Conservation (phyloP, 1,284 basidiomycete genomes). For the Takashimella tepidaria region DNA sequence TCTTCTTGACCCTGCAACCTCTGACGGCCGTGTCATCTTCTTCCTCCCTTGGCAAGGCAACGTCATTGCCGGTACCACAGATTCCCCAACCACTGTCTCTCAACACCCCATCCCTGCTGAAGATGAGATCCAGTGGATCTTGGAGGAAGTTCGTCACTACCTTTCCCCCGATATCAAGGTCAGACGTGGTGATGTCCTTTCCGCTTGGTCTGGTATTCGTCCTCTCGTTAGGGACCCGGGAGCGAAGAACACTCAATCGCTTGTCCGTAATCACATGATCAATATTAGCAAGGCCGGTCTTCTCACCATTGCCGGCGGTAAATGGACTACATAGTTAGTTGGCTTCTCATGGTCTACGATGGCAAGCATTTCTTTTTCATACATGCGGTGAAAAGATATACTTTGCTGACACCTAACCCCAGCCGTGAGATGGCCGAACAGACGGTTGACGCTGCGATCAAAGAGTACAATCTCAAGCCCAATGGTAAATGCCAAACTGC, state of each 20-base stretch:
- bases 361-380: neutral
- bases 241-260: conserved; percentile 73
- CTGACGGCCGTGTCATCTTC: conserved; percentile 96
- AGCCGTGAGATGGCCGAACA: conserved; percentile 89
- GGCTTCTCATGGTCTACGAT: neutral
- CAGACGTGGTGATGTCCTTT: conserved; percentile 90
- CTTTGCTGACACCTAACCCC: neutral
- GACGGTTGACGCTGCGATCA: conserved; percentile 82
- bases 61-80: conserved; percentile 95
- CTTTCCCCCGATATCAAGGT: conserved; percentile 90
- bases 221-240: conserved; percentile 83
- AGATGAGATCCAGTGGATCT: conserved; percentile 94
- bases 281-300: conserved; percentile 75
- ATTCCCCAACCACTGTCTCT: conserved; percentile 71
- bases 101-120: conserved; percentile 79
- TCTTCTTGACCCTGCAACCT: conserved; percentile 89
- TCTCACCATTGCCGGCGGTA: conserved; percentile 92
- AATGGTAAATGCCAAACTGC: conserved; percentile 72
- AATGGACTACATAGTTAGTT: conserved; percentile 88
- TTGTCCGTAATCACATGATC: conserved; percentile 94
- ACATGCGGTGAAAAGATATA: no score
- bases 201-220: conserved; percentile 88
- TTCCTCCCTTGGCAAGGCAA: conserved; percentile 98
- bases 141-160: conserved; percentile 80
- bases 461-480: conserved; percentile 62